Evolutionary conservation across 805 yeast species (phyloP).

Genomic region (Myxozyma monticola): DNA sequence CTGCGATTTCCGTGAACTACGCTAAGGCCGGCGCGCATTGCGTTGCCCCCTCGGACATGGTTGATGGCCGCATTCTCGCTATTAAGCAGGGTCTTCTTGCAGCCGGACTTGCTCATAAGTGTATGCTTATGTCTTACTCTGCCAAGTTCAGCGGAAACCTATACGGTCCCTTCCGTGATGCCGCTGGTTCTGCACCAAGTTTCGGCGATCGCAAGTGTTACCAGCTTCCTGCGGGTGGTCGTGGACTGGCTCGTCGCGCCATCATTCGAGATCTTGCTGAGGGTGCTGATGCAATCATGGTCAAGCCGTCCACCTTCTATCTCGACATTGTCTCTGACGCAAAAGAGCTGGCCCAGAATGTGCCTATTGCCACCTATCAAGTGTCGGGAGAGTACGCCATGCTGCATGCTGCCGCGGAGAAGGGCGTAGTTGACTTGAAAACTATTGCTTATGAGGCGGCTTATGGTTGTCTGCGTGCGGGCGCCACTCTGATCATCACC

Average conservation of each 20-base stretch:
- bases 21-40: constrained; percentile 95
- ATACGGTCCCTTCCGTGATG: constrained; percentile 97
- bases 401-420: constrained; percentile 98
- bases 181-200: constrained; percentile 89
- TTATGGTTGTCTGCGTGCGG: constrained; percentile 90
- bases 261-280: constrained; percentile 79
- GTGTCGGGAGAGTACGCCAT: constrained; percentile 97
- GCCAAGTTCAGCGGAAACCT: constrained; percentile 90
- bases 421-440: constrained; percentile 85
- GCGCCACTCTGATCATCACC: constrained; percentile 86
- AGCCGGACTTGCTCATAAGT: constrained; percentile 80
- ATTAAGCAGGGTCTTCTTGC: constrained; percentile 82
- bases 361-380: constrained; percentile 92
- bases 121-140: constrained; percentile 87
- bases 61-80: constrained; percentile 89
- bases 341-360: constrained; percentile 71
- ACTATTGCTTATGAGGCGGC: constrained; percentile 78
- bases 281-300: constrained; percentile 94
- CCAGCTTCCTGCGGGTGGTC: constrained; percentile 90
- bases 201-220: constrained; percentile 90
- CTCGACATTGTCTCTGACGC: constrained; percentile 91
- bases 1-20: constrained; percentile 92
- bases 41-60: constrained; percentile 97
- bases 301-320: constrained; percentile 94
- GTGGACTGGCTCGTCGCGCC: constrained; percentile 93